phyloP scores from a whole-genome alignment of 768 basidiomycete genomes.

The Trametes cinnabarina region DNA sequence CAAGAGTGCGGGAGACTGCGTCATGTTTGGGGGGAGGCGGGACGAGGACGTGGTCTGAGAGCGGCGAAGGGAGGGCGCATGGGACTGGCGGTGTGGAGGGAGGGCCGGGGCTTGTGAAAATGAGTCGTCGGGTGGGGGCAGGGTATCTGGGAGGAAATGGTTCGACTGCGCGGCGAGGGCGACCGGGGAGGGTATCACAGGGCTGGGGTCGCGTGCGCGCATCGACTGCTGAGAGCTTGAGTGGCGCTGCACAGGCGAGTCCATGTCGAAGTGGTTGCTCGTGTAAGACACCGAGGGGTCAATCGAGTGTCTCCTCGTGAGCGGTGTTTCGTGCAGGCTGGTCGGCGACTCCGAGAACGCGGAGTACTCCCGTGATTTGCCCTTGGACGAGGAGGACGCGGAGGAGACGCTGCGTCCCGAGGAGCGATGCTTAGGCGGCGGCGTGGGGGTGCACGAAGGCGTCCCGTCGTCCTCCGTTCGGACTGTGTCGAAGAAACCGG shows the following conservation, averaged over 20 bases:
- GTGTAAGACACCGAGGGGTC: background rate
- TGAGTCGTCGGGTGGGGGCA: background rate
- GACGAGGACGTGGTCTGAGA: background rate
- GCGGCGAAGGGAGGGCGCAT: background rate
- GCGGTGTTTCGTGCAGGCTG: background rate
- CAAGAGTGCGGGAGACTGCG: background rate
- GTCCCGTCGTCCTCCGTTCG: background rate
- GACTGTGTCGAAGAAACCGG: background rate
- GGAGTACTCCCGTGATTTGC: background rate
- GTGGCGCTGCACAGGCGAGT: background rate
- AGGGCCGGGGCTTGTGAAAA: background rate
- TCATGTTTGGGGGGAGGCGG: background rate
- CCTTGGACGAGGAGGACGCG: background rate
- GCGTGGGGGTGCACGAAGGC: conserved; percentile 11
- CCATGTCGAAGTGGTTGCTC: background rate
- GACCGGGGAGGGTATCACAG: background rate
- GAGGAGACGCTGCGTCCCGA: background rate
- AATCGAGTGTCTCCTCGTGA: background rate
- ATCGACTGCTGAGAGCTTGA: background rate
- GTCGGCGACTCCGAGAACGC: conserved; percentile 1
- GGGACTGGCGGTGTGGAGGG: background rate
- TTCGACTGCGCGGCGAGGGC: background rate
- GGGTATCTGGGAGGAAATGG: background rate
- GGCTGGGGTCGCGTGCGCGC: background rate
- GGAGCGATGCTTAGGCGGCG: background rate